Percentiles rank a stretch among this genome's conserved stretches.
Evolutionary conservation across 2,329 filamentous ascomycete genomes (phyloP).

Genomic region (Atkinsonella texensis): DNA sequence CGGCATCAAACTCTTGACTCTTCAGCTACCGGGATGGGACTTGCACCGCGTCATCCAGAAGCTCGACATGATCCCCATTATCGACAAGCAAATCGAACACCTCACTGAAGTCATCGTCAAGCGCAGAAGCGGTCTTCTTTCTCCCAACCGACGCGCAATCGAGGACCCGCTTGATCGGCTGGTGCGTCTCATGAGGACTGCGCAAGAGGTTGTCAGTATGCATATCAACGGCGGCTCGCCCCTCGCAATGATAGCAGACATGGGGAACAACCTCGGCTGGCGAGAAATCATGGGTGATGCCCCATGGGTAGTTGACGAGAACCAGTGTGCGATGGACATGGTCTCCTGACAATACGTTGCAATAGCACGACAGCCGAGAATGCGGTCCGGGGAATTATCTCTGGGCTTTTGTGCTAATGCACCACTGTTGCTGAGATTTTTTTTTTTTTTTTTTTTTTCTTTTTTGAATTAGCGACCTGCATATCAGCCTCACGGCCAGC

Average conservation of each 20-base stretch:
- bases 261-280: constrained; percentile 9
- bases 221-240: constrained; percentile 16
- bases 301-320: constrained; percentile 5
- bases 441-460: no score
- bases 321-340: constrained; percentile 1
- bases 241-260: constrained; percentile 11
- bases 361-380: background rate
- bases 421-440: no score
- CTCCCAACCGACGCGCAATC: constrained; percentile 5
- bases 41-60: constrained; percentile 22
- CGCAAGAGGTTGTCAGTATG: constrained; percentile 19
- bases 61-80: constrained; percentile 13
- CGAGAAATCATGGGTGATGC: constrained; percentile 10
- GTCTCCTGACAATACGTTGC: background rate
- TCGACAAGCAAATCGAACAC: constrained; percentile 19
- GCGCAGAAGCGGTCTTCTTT: constrained; percentile 16
- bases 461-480: no score
- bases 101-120: constrained; percentile 17
- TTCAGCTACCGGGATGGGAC: constrained; percentile 36
- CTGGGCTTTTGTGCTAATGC: background rate
- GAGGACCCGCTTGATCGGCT: constrained; percentile 23
- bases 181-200: constrained; percentile 18
- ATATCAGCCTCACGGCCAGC: background rate
- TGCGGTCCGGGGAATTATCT: no score
- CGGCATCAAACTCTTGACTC: constrained; percentile 32